Evolutionary conservation across 2,329 filamentous ascomycete genomes (phyloP).

Genomic region (Rhinocladiella mackenziei): DNA sequence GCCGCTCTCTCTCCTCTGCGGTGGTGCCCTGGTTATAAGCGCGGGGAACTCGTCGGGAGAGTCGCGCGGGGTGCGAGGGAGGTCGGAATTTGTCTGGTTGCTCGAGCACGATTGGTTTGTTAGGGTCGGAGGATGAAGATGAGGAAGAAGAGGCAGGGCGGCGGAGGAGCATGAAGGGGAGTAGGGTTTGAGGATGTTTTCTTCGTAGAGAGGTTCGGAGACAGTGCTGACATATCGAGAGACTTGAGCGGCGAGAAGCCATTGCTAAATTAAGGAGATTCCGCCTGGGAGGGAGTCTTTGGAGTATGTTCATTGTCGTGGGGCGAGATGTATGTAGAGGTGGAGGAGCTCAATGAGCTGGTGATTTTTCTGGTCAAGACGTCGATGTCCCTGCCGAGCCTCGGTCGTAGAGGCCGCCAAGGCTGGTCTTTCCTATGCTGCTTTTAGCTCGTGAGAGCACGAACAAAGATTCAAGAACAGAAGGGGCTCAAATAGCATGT

Average conservation of each 20-base stretch:
- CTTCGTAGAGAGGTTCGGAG: conserved; percentile 10
- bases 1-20: conserved; percentile 60
- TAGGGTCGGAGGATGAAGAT: neutral
- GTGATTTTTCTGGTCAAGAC: neutral
- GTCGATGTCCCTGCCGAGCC: too few relatives aligned
- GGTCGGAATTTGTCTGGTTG: conserved; percentile 88
- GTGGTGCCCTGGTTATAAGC: conserved; percentile 45
- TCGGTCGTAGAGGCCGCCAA: neutral
- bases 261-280: conserved; percentile 1
- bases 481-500: too few relatives aligned
- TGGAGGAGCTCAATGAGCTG: too few relatives aligned
- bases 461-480: too few relatives aligned
- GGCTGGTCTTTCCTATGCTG: neutral
- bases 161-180: neutral
- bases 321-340: too few relatives aligned
- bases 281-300: too few relatives aligned
- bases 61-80: conserved; percentile 76
- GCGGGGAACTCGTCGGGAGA: conserved; percentile 58
- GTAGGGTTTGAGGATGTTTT: neutral
- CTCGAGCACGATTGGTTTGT: conserved; percentile 67
- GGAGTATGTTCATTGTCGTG: too few relatives aligned
- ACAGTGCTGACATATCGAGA: conserved; percentile 48
- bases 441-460: too few relatives aligned
- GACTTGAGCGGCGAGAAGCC: conserved; percentile 45
- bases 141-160: conserved; percentile 16